Percentiles rank a stretch among this genome's conserved stretches.
These are phyloP conservation scores for Wallacemonas sp. DNA, from an alignment of 208 protist genomes.

Conservation along the genomic window DNA sequence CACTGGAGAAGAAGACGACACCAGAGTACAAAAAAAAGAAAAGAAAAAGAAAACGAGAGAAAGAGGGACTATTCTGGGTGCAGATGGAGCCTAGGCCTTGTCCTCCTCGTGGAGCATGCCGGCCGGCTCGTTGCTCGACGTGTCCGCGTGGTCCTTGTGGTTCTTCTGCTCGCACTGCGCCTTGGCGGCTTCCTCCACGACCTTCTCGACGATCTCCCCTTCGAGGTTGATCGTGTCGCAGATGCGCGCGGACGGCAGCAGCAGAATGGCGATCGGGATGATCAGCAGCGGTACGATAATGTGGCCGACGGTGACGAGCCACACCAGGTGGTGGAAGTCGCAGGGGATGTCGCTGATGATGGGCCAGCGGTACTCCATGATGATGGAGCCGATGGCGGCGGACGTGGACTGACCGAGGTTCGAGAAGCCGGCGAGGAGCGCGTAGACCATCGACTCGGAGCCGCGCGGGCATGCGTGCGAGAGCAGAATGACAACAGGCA, in stretches of 20 bases:
- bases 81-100: too few relatives aligned
- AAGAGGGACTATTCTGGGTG: neutral
- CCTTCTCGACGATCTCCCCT: conserved; percentile 30
- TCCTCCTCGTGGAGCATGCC: too few relatives aligned
- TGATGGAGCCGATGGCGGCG: conserved; percentile 33
- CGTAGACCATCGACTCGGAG: conserved; percentile 72
- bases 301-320: conserved; percentile 54
- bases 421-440: conserved; percentile 72
- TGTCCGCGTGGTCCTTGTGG: neutral
- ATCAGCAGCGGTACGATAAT: conserved; percentile 45
- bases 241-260: conserved; percentile 60
- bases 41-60: neutral
- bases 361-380: conserved; percentile 49
- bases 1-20: too few relatives aligned
- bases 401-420: conserved; percentile 70
- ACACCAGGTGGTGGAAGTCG: conserved; percentile 62
- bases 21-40: conserved; percentile 10
- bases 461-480: conserved; percentile 77
- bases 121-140: conserved; percentile 14
- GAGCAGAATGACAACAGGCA: conserved; percentile 74
- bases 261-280: conserved; percentile 53
- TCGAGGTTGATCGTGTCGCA: conserved; percentile 57
- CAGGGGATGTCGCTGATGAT: conserved; percentile 46
- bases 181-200: conserved; percentile 10
- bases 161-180: neutral